Conservation (phyloP, 2,329 filamentous ascomycete genomes). For the Zymoseptoria crescenta region DNA sequence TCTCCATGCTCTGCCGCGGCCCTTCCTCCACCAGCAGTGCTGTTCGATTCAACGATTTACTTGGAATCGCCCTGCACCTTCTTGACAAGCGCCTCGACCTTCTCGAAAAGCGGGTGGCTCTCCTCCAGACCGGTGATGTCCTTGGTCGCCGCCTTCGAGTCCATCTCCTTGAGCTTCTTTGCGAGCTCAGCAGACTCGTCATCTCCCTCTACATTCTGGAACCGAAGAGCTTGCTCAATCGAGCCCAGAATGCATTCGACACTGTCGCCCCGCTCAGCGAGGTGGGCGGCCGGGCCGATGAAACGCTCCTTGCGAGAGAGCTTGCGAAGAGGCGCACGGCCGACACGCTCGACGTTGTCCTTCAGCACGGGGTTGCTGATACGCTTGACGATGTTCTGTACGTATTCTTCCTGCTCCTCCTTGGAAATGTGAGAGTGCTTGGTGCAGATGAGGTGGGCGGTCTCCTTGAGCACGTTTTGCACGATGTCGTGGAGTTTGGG, state of each 20-base stretch:
- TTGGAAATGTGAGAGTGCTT: constrained; percentile 69
- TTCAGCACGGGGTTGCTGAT: constrained; percentile 91
- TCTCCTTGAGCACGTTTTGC: constrained; percentile 72
- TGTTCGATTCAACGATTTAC: neutral
- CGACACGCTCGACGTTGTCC: constrained; percentile 90
- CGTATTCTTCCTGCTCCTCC: constrained; percentile 74
- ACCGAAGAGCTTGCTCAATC: constrained; percentile 85
- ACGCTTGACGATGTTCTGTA: constrained; percentile 82
- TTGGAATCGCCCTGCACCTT: constrained; percentile 56
- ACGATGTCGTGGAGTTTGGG: constrained; percentile 72
- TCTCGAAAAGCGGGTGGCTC: constrained; percentile 66
- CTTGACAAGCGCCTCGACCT: constrained; percentile 69
- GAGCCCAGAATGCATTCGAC: constrained; percentile 69
- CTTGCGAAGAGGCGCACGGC: constrained; percentile 89
- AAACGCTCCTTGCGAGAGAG: constrained; percentile 92
- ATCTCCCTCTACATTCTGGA: constrained; percentile 89
- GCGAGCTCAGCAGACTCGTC: constrained; percentile 82
- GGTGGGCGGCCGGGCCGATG: constrained; percentile 80
- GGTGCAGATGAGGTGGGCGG: constrained; percentile 71
- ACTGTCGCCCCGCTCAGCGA: constrained; percentile 71
- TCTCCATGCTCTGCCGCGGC: neutral
- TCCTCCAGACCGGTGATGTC: constrained; percentile 76
- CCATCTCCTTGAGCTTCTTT: constrained; percentile 70
- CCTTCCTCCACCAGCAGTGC: neutral
- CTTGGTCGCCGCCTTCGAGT: constrained; percentile 65